Evolutionary conservation across 306 rosid species (phyloP).

Genomic region (Cucurbita ficifolia): DNA sequence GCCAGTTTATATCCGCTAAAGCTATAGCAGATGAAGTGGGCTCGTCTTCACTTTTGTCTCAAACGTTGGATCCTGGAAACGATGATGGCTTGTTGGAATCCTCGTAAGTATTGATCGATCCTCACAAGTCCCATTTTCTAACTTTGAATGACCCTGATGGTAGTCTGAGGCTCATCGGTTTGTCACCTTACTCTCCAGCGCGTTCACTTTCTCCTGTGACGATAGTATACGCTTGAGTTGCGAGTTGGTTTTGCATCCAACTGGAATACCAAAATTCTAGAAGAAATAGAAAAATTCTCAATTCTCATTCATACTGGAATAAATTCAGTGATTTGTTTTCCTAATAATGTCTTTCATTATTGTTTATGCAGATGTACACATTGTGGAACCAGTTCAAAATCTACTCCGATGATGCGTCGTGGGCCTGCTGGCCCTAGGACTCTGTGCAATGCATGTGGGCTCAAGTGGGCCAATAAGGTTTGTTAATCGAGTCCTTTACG

Average conservation of each 20-base stretch:
- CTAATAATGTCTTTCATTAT: background rate
- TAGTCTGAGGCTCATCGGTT: background rate
- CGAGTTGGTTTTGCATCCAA: background rate
- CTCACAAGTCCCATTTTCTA: background rate
- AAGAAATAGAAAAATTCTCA: background rate
- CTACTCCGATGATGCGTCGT: slow-evolving; percentile 50
- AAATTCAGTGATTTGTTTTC: background rate
- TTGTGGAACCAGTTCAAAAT: slow-evolving; percentile 40
- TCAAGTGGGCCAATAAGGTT: slow-evolving; percentile 50
- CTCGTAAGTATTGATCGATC: slow-evolving; percentile 17
- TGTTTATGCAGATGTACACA: slow-evolving; percentile 26
- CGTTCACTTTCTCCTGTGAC: background rate
- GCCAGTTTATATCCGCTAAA: slow-evolving; percentile 39
- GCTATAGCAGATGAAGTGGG: slow-evolving; percentile 27
- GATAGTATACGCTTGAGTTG: background rate
- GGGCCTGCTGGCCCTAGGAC: slow-evolving; percentile 47
- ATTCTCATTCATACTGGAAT: background rate
- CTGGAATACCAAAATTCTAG: background rate
- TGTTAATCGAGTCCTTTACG: background rate
- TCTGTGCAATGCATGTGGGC: slow-evolving; percentile 44
- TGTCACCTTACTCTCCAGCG: background rate
- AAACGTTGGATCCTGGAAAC: slow-evolving; percentile 26
- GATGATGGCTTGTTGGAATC: slow-evolving; percentile 37
- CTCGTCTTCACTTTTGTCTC: slow-evolving; percentile 17
- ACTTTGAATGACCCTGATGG: background rate